These are phyloP conservation scores for Byssochlamys sp. DNA, from an alignment of 2,329 filamentous ascomycete species.

Conservation along the genomic window DNA sequence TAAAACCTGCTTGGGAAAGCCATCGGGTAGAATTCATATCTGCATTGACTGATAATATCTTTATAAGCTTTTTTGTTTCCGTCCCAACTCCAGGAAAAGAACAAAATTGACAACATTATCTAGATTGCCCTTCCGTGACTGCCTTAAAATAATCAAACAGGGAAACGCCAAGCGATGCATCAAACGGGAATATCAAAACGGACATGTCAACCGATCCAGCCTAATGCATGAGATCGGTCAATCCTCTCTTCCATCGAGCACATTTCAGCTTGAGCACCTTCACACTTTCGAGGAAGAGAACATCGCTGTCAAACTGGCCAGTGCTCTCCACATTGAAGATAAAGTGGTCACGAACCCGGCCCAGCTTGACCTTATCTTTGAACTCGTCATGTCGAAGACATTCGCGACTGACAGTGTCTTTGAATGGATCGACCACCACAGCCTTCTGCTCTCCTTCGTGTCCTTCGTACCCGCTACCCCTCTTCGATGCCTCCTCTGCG, in stretches of 20 bases:
- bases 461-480: conserved; percentile 59
- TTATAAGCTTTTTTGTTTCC: conserved; percentile 10
- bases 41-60: conserved; percentile 20
- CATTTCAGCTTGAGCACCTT: conserved; percentile 80
- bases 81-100: conserved; percentile 21
- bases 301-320: conserved; percentile 88
- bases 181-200: conserved; percentile 13
- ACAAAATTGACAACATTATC: conserved; percentile 16
- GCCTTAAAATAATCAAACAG: conserved; percentile 20
- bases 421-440: conserved; percentile 78
- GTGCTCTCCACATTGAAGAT: conserved; percentile 94
- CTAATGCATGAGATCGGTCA: conserved; percentile 35
- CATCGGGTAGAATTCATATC: conserved; percentile 9
- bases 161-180: conserved; percentile 31
- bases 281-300: conserved; percentile 83
- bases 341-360: conserved; percentile 84
- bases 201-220: conserved; percentile 5
- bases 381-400: conserved; percentile 87
- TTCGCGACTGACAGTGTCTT: conserved; percentile 89
- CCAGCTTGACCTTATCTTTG: conserved; percentile 87
- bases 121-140: conserved; percentile 26
- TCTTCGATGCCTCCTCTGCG: conserved; percentile 50
- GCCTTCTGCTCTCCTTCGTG: conserved; percentile 75
- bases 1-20: background rate
- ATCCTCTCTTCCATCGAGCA: conserved; percentile 35